phyloP scores from a whole-genome alignment of 2,329 filamentous ascomycete genomes.

The Exophiala mesophila region DNA sequence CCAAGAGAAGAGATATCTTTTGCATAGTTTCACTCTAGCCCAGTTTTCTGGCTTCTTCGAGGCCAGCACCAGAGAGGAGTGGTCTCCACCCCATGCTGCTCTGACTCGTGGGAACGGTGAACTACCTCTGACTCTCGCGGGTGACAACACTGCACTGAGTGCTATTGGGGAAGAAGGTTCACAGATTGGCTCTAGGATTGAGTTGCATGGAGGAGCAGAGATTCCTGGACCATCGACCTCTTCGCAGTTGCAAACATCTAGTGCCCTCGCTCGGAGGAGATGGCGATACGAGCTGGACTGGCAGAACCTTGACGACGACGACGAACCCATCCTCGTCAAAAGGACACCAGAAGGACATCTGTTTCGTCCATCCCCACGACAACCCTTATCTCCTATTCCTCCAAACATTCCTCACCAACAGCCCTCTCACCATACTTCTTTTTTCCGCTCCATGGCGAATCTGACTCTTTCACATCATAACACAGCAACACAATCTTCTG shows the following conservation, averaged over 20 bases:
- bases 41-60: slow-evolving; percentile 95
- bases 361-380: slow-evolving; percentile 32
- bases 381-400: slow-evolving; percentile 58
- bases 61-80: slow-evolving; percentile 73
- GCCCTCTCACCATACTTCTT: slow-evolving; percentile 50
- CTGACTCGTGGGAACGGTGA: slow-evolving; percentile 25
- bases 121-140: slow-evolving; percentile 11
- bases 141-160: slow-evolving; percentile 42
- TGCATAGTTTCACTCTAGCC: slow-evolving; percentile 80
- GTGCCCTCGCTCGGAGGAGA: slow-evolving; percentile 49
- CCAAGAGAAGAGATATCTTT: slow-evolving; percentile 75
- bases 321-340: slow-evolving; percentile 81
- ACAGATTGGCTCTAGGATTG: slow-evolving; percentile 30
- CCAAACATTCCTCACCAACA: slow-evolving; percentile 33
- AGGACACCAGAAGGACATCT: slow-evolving; percentile 40
- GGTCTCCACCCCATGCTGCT: slow-evolving; percentile 49
- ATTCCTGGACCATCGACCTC: not conserved
- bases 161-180: slow-evolving; percentile 47
- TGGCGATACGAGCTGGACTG: slow-evolving; percentile 89
- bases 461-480: slow-evolving; percentile 48
- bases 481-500: slow-evolving; percentile 49
- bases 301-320: slow-evolving; percentile 60
- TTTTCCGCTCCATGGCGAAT: slow-evolving; percentile 85
- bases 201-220: not conserved
- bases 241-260: slow-evolving; percentile 11